Evolutionary conservation across 768 basidiomycete genomes (phyloP), one percentile per base, ranked within the genome.

Genomic region (Phlegmacium glaucopus): DNA sequence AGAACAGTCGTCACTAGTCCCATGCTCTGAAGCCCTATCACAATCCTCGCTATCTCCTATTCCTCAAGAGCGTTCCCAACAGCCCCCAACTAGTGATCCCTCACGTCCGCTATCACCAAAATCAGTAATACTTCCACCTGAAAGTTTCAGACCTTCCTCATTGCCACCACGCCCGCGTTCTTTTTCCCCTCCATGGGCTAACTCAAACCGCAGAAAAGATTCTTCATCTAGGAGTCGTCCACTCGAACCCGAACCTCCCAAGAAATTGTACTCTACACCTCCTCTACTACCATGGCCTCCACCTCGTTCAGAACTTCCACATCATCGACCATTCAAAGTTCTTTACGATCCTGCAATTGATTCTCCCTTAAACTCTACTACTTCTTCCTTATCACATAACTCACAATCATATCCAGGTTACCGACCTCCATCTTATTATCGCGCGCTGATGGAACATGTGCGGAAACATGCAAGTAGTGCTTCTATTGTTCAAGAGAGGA

Each of bases 291-390:
- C 70, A 3, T 87, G 83, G 82, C 83, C 86, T 0, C 81, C 85
- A 1, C 71, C 75, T 9, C 70, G 65, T 3, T 76, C 72, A 49
- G 78, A 73, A 51, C 74, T 80, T 1, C 50, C 64, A 3, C 45
- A 56, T n/a, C 49, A 57, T 7, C 74, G 70, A 49, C 59, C 77
- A 17, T 85, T 76, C 66, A 84, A 79, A 56, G 71, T 89, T 8
- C 62, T 87, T 6, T 88, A 75, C 59, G 86, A 90, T 58, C 77
- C 81, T 26, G 49, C 67, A 2, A 56, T 76, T 18, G 84, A 87
- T 59, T 48, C 63, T 63, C 72, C 54, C 9, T 44, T 48, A 26
- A 30, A 51, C 13, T 34, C 60, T 10, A 46, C 58, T 8, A 52
- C 45, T 8, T 32, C 42, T 22, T 42, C 32, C 32, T 44, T 2